Conservation (phyloP, 106 monocot genomes). For the Phalaenopsis aphrodite region DNA sequence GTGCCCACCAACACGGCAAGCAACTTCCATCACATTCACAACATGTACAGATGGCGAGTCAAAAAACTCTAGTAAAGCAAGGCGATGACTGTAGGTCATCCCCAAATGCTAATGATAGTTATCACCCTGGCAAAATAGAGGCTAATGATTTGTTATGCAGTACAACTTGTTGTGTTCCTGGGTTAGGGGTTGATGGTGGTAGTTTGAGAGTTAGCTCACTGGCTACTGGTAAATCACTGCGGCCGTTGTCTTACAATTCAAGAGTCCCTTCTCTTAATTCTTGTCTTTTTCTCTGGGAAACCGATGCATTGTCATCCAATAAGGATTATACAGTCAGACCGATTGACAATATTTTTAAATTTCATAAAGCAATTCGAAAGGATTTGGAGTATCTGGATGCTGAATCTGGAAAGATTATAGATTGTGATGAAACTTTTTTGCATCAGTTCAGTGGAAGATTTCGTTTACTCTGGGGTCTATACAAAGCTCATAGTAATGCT, state of each 20-base stretch:
- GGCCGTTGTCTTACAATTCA: constrained; percentile 54
- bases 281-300: constrained; percentile 74
- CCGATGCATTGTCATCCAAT: constrained; percentile 47
- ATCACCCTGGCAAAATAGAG: constrained; percentile 11
- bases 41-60: no score
- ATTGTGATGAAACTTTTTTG: constrained; percentile 62
- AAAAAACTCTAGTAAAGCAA: background rate
- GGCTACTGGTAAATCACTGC: constrained; percentile 41
- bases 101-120: constrained; percentile 11
- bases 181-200: constrained; percentile 57
- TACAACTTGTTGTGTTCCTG: constrained; percentile 63
- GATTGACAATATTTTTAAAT: constrained; percentile 96
- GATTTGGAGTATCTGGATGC: constrained; percentile 93
- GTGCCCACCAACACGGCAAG: constrained; percentile 28
- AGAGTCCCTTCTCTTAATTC: constrained; percentile 77
- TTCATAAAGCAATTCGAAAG: constrained; percentile 92
- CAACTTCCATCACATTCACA: background rate
- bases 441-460: constrained; percentile 89
- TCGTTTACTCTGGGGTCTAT: constrained; percentile 88
- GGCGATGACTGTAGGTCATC: constrained; percentile 16
- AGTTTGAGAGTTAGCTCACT: constrained; percentile 43
- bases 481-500: constrained; percentile 96
- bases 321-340: constrained; percentile 39
- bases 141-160: constrained; percentile 7
- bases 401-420: constrained; percentile 86